Evolutionary conservation across 1,284 basidiomycete genomes (phyloP).

Genomic region (Microbotryomycetes sp.): DNA sequence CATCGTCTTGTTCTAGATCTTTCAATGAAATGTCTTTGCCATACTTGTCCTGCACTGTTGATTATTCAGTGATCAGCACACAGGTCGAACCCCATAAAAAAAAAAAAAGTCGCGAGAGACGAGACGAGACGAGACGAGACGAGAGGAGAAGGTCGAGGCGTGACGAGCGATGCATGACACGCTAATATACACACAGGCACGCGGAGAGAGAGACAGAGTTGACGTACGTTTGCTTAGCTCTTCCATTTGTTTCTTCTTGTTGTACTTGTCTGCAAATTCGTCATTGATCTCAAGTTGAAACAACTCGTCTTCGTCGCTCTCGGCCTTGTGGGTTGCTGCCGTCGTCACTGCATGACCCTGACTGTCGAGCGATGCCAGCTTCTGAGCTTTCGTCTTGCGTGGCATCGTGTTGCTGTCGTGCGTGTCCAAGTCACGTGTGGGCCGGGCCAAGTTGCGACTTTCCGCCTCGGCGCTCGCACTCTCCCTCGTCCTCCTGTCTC

Average conservation of each 20-base stretch:
- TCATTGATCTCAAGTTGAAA: slow-evolving; percentile 54
- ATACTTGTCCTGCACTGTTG: slow-evolving; percentile 74
- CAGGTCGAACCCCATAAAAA: slow-evolving; percentile 15
- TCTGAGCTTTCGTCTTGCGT: neutral
- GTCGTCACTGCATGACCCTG: neutral
- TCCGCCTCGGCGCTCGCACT: neutral
- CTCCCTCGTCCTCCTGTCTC: neutral
- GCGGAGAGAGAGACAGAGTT: slow-evolving; percentile 1
- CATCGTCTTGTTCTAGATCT: slow-evolving; percentile 46
- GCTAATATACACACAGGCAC: neutral
- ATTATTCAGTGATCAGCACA: slow-evolving; percentile 6
- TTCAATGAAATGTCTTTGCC: slow-evolving; percentile 54
- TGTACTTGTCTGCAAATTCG: slow-evolving; percentile 73
- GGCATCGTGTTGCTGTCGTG: neutral
- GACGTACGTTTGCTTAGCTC: slow-evolving; percentile 67
- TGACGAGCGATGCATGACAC: too few species aligned
- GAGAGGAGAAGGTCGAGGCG: too few species aligned
- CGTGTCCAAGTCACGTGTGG: neutral
- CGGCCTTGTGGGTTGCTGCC: neutral
- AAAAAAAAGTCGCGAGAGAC: too few species aligned
- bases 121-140: too few species aligned
- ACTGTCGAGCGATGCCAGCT: too few species aligned
- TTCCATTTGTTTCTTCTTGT: slow-evolving; percentile 71
- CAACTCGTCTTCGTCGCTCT: slow-evolving; percentile 7
- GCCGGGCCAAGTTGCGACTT: neutral